phyloP scores from a whole-genome alignment of 805 yeast genomes.

The Brettanomyces sp. region DNA sequence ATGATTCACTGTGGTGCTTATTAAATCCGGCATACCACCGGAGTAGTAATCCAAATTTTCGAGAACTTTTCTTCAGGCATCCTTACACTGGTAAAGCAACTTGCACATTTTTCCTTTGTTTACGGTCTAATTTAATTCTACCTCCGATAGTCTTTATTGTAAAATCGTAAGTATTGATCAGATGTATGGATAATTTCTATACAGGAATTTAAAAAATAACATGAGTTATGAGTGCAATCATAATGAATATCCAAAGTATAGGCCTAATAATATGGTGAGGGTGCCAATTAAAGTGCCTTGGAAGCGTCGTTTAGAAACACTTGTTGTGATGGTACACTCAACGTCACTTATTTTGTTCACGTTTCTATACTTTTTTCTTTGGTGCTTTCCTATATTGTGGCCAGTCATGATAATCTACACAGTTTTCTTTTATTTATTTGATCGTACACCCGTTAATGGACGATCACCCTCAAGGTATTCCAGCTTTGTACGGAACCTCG shows the following conservation, averaged over 20 bases:
- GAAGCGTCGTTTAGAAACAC: slow-evolving; percentile 51
- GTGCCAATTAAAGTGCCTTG: slow-evolving; percentile 56
- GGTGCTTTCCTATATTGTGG: slow-evolving; percentile 50
- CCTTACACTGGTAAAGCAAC: too few species aligned
- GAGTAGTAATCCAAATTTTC: too few species aligned
- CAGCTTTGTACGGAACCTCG: slow-evolving; percentile 42
- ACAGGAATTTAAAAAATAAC: too few species aligned
- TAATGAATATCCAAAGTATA: slow-evolving; percentile 9
- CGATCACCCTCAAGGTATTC: slow-evolving; percentile 49
- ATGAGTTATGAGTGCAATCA: neutral
- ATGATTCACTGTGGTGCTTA: too few species aligned
- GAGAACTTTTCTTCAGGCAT: too few species aligned
- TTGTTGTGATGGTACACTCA: slow-evolving; percentile 64
- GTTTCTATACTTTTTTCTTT: slow-evolving; percentile 41
- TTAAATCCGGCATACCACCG: too few species aligned
- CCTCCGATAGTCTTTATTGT: too few species aligned
- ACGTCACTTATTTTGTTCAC: slow-evolving; percentile 53
- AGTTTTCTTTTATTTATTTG: slow-evolving; percentile 43
- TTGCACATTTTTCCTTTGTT: too few species aligned
- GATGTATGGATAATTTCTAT: too few species aligned
- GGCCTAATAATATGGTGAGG: slow-evolving; percentile 27
- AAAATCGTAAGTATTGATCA: too few species aligned
- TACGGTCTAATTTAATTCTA: too few species aligned
- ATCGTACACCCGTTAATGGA: slow-evolving; percentile 72
- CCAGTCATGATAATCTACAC: slow-evolving; percentile 54